Evolutionary conservation across 2,329 filamentous ascomycete species (phyloP), one percentile per base, ranked within the genome.

Genomic region (Catunica adiposa): DNA sequence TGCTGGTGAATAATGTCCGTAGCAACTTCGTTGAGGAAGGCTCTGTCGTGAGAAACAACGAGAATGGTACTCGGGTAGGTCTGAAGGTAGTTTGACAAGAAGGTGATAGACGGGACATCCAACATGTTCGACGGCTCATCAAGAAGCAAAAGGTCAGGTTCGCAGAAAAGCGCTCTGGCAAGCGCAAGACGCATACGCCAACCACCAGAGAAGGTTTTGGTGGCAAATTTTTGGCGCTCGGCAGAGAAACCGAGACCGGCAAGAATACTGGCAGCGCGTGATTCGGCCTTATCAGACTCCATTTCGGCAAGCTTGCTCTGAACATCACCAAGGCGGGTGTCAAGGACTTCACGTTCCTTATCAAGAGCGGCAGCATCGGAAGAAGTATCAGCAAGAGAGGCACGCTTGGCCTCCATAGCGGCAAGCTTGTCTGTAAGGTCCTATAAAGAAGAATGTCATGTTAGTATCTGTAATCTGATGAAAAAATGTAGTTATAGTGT

Each of bases 51-150:
- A 69, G 88, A 95, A 61, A 98, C 92, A 55, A 98, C 90, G 14
- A 98, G 76, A 26, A 98, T 82, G 1, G 92, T 97, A 69, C 88
- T 95, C 40, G 90, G 90, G 66, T 98, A 98, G 51, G 75, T 76
- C 68, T 96, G 89, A 7, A 98, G 83, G 66, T 98, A 98, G 65
- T 89, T 90, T 51, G 90, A 86, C 67, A 98, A 78, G 79, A 97
- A 98, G 56, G 92, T 94, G 66, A 98, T 97, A 23, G 92, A 97
- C n/a, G 92, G 92, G 57, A 98, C 92, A 71, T 97, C 92, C 87
- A 98, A 89, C 90, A 97, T 97, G 82, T 97, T 97, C 56, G 90
- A 97, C 72, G 92, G 92, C 81, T 98, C 92, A 74, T 98, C 92
- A 63, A 98, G 88, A 67, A 98, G 78, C 58, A 98, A 73, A 54